These are phyloP conservation scores for Micractinium sp. DNA, from an alignment of 139 green algal genomes.

Conservation along the genomic window DNA sequence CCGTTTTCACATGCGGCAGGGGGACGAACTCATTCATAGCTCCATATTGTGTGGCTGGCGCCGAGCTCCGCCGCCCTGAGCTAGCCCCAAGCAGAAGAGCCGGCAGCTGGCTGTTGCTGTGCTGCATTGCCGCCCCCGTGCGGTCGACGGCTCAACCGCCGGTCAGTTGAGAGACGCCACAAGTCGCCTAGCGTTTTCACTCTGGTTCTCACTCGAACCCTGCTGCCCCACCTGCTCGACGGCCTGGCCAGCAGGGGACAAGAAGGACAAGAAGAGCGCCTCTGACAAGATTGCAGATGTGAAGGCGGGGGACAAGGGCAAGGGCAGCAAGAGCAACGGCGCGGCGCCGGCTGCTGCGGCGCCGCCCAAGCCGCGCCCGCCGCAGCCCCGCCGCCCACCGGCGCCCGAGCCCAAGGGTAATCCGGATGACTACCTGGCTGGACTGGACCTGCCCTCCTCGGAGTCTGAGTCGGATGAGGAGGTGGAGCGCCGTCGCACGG, in stretches of 20 bases:
- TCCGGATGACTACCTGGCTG: slow-evolving; percentile 82
- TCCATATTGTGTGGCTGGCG: too few species aligned
- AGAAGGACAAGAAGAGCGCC: slow-evolving; percentile 60
- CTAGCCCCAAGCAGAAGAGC: background rate
- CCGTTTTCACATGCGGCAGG: background rate
- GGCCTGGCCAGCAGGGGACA: slow-evolving; percentile 43
- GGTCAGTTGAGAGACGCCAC: background rate
- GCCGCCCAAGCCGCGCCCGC: slow-evolving; percentile 4
- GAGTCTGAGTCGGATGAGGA: slow-evolving; percentile 74
- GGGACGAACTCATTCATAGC: too few species aligned
- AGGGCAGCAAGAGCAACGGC: slow-evolving; percentile 48
- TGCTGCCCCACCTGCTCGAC: background rate
- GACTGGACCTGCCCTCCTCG: slow-evolving; percentile 92
- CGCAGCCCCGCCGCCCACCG: slow-evolving; percentile 33
- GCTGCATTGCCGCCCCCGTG: background rate
- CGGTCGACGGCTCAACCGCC: too few species aligned
- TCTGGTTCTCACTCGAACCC: background rate
- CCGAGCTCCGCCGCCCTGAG: too few species aligned
- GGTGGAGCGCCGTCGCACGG: slow-evolving; percentile 52
- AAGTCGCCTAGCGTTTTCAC: background rate
- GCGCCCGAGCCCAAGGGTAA: slow-evolving; percentile 32
- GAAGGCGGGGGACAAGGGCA: slow-evolving; percentile 30
- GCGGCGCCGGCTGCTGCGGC: background rate
- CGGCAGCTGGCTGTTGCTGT: background rate
- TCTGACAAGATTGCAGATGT: slow-evolving; percentile 30